A percentile compares a stretch with the other conserved stretches of the same genome.
These are phyloP conservation scores for Epichloe uncinata DNA, from an alignment of 2,329 filamentous ascomycete species.

Conservation along the genomic window DNA sequence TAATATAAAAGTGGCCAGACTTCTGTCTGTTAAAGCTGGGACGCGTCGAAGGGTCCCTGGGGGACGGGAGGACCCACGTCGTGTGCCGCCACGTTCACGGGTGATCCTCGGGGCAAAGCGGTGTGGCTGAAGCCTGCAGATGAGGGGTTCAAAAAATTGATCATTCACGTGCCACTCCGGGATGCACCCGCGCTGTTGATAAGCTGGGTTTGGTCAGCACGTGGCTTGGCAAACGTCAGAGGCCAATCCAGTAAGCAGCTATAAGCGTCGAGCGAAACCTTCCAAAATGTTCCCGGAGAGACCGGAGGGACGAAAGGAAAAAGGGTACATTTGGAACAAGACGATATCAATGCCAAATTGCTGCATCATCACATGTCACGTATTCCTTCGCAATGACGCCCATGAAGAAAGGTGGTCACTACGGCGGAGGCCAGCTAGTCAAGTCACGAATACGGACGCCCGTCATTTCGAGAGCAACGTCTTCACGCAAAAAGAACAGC, in stretches of 20 bases:
- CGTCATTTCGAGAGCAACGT: neutral
- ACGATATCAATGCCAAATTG: too few relatives aligned
- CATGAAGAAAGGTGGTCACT: too few relatives aligned
- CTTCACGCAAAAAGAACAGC: neutral
- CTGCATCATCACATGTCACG: too few relatives aligned
- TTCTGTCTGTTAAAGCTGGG: neutral
- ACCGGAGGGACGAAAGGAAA: too few relatives aligned
- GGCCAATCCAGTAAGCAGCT: too few relatives aligned
- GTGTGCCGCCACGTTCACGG: neutral
- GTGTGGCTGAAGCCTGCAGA: neutral
- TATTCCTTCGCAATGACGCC: too few relatives aligned
- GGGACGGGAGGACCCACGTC: neutral
- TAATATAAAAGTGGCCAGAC: too few relatives aligned
- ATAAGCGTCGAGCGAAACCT: too few relatives aligned
- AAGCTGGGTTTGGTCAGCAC: too few relatives aligned
- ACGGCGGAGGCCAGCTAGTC: too few relatives aligned
- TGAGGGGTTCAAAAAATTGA: neutral
- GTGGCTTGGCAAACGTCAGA: neutral
- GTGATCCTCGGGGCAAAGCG: neutral
- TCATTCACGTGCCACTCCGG: neutral
- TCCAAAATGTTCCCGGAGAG: too few relatives aligned
- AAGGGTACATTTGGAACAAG: too few relatives aligned
- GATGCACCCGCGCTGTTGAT: neutral
- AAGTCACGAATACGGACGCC: neutral
- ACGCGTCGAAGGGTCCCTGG: conserved; percentile 4